Evolutionary conservation across 23 red algal genomes (phyloP).

Genomic region (Gracilaria gracilis): DNA sequence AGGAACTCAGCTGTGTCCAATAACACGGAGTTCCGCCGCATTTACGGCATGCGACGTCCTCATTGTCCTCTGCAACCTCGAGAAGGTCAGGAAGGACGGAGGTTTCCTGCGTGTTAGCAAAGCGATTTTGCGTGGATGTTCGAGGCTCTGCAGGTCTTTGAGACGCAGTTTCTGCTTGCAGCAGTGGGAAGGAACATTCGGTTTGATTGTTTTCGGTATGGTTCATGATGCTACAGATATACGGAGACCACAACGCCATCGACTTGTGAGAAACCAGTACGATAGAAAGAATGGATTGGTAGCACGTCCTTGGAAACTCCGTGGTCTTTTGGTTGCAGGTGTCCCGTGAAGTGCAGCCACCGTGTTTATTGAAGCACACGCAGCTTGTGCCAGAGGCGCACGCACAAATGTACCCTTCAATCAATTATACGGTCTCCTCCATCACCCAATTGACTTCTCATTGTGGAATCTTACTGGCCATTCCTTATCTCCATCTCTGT

Average conservation of each 20-base stretch:
- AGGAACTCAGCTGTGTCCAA: neutral
- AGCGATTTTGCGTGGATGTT: no score
- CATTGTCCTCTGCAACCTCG: neutral
- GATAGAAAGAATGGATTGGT: no score
- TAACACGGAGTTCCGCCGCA: constrained; percentile 13
- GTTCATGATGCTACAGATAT: no score
- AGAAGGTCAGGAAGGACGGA: neutral
- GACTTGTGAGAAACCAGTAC: no score
- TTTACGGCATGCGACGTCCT: neutral
- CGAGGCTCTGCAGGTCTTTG: no score
- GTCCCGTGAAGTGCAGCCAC: neutral
- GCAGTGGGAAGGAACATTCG: no score
- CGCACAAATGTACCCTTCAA: neutral
- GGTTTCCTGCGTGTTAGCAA: neutral
- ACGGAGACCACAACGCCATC: no score
- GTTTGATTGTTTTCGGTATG: no score
- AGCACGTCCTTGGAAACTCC: no score
- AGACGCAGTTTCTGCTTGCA: no score
- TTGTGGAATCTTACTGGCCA: neutral
- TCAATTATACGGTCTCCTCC: neutral
- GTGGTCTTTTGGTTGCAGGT: neutral
- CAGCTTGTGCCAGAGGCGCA: neutral
- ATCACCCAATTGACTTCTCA: neutral
- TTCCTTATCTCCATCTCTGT: neutral
- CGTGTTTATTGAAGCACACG: no score